Evolutionary conservation across 352 stramenopile genomes (phyloP).

Genomic region (Phytophthora sansomeana): DNA sequence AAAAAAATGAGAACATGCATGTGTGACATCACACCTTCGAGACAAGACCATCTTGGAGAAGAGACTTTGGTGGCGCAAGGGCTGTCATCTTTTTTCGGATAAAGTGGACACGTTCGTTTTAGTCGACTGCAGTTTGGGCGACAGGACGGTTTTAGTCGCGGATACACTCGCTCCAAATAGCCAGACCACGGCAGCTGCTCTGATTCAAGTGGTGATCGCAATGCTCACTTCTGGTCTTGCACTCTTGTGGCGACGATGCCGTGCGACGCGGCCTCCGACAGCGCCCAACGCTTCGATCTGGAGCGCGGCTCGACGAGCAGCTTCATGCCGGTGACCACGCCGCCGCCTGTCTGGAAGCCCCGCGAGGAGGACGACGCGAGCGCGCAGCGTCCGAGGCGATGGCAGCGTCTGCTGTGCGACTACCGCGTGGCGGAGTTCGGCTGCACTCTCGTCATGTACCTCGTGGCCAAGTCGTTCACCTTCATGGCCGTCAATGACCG

Average conservation of each 20-base stretch:
- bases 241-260: slow-evolving; percentile 13
- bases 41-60: no score
- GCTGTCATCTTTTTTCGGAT: background rate
- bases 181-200: slow-evolving; percentile 10
- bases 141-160: slow-evolving; percentile 5
- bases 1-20: no score
- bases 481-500: slow-evolving; percentile 38
- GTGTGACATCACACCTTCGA: no score
- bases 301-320: slow-evolving; percentile 14
- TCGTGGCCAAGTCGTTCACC: slow-evolving; percentile 35
- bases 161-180: background rate
- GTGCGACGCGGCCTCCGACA: background rate
- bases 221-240: slow-evolving; percentile 19
- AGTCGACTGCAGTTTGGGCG: background rate
- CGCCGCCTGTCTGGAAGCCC: slow-evolving; percentile 27
- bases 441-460: slow-evolving; percentile 33
- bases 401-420: slow-evolving; percentile 27
- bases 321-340: slow-evolving; percentile 30
- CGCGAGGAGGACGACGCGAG: slow-evolving; percentile 23
- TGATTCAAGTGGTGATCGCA: slow-evolving; percentile 18
- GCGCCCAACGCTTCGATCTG: slow-evolving; percentile 8
- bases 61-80: no score
- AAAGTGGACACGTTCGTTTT: background rate
- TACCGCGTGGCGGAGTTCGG: slow-evolving; percentile 43
- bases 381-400: slow-evolving; percentile 14